Base-by-base conservation (phyloP, 1,139 yeast species). In the Scheffersomyces segobiensis region DNA sequence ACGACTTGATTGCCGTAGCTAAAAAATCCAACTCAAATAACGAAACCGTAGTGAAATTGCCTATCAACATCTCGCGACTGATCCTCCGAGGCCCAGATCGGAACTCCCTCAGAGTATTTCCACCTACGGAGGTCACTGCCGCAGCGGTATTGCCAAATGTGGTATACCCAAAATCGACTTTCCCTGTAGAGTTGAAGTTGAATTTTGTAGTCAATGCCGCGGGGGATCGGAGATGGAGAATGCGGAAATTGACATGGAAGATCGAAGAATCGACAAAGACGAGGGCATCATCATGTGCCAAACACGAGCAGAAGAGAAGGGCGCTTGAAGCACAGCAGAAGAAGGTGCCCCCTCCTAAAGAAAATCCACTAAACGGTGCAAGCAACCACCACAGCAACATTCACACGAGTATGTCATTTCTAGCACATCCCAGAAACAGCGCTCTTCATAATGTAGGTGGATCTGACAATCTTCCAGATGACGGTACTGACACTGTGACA, bases 41-140 rank as follows among this genome's bases (percentile, higher is more conserved):
- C 20, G 67, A 79, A n/a, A 73, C 83, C 10, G 77, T 73, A 47
- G 75, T 87, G 50, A 73, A 78, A n/a, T 74, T 90, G 60, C 96
- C 97, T 0, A 73, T 95, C n/a, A 83, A 87, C 63, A 80, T 95
- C 3, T 82, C 90, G 50, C 81, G 99, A 61, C 90, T 96, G 63
- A 85, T 93, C 39, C 72, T 91, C 51, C 80, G 93, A 50, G 96
- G 96, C 10, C 91, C 92, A 2, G 98, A 93, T 70, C 82, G 93
- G 63, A 92, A 91, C 69, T 91, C 97, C 0, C 76, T 92, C 50
- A 82, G 99, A 60, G 92, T 96, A 1, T 95, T 95, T 72, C 99
- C 99, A 0, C 98, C 99, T 3, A 95, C 98, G 0, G 91, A 89
- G 54, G 88, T 95, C 49, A 88, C 91, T 3, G 96, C 97, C 3